Base-by-base conservation (phyloP, 805 yeast genomes). In the Sugiyamaella qingdaonensis region DNA sequence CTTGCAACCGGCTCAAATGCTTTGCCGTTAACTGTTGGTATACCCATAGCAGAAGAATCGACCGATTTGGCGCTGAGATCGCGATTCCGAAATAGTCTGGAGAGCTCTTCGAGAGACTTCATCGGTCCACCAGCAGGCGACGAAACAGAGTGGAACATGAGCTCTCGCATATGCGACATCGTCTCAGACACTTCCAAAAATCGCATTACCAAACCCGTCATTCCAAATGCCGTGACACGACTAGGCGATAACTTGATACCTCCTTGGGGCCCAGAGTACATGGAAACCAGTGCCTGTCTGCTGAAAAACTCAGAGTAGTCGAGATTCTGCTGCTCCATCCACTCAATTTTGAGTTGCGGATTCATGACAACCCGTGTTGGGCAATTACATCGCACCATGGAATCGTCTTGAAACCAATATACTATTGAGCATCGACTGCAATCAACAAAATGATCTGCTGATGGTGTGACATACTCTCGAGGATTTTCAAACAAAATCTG, bases 101-200 rank as follows among this genome's bases (percentile, higher is more conserved):
- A 66, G 18, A 70, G 62, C 10, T 49, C 19, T 61, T 65, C 55
- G 47, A 65, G 55, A 46, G 64, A 57, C 49, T 62, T 55, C 45
- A 60, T 34, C 10, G 67, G 60, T 1, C 65, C 58, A 5, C 60
- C 51, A 34, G 55, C 34, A 57, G 59, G 58, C 21, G 63, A 50
- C 45, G 67, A 63, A 2, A 62, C 70, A 9, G 86, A 77, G 59
- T 75, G 80, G 10, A 75, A 71, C 81, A 87, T 82, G 52, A 89
- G 69, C 4, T 86, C 82, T 52, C 79, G 77, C 57, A 88, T 73
- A 56, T 81, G 80, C 0, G 89, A 76, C 88, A 89, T 85, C 9
- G 85, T 84, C 66, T 88, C 94, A 41, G 89, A 78, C 3, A 86
- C 80, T 66, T 87, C 92, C 70, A 88, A 68, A 19, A 84, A 75